A percentile compares a stretch with the other conserved stretches of the same genome.
Evolutionary conservation across 148 eudicot genomes (phyloP).

Genomic region (Rhododendron ferrugineum): DNA sequence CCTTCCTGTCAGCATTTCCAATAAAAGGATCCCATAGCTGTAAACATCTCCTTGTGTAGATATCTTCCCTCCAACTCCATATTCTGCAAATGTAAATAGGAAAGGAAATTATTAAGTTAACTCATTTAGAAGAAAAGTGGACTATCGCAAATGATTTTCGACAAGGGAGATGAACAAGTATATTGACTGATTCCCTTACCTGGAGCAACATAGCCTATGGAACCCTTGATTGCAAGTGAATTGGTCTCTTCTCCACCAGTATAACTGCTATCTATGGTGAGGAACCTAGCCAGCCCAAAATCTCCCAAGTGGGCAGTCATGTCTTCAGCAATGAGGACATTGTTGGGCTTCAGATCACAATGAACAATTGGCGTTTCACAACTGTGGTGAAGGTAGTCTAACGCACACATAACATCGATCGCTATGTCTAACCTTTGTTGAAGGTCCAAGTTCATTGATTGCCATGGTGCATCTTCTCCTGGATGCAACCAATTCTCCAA

Average conservation of each 20-base stretch:
- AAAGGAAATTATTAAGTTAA: background rate
- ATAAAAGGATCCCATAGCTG: conserved; percentile 8
- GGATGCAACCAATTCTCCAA: conserved; percentile 5
- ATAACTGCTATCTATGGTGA: background rate
- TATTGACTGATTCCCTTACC: background rate
- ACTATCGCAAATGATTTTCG: background rate
- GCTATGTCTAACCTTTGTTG: background rate
- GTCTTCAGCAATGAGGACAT: background rate
- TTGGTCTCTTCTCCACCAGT: background rate
- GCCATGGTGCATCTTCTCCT: background rate
- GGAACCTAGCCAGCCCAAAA: conserved; percentile 8
- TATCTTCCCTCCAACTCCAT: background rate
- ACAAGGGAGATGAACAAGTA: background rate
- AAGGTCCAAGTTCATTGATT: background rate
- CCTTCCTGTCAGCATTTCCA: conserved; percentile 28
- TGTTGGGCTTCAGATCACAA: background rate
- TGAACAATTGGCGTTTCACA: conserved; percentile 2
- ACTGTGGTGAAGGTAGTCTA: conserved; percentile 5
- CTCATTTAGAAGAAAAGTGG: background rate
- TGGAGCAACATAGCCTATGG: background rate
- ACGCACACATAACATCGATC: background rate
- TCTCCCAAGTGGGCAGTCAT: conserved; percentile 7
- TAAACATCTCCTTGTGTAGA: background rate
- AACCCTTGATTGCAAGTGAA: conserved; percentile 9
- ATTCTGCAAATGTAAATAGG: background rate